Conservation (phyloP, 2,329 filamentous ascomycete genomes). For the Aaosphaeria arxii region DNA sequence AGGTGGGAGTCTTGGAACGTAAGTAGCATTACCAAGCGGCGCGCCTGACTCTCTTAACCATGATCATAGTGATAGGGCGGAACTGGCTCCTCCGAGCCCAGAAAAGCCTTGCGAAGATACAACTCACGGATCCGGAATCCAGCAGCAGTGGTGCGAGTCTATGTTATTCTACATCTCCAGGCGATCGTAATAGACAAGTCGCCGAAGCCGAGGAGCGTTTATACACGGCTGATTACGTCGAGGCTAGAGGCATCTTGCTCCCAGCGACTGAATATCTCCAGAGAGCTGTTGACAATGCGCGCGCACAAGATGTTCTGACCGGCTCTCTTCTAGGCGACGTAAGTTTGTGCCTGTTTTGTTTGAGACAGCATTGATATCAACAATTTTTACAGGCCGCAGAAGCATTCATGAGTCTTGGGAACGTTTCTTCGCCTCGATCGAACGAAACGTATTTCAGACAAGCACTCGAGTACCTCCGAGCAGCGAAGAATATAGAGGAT, state of each 20-base stretch:
- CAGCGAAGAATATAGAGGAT: conserved; percentile 40
- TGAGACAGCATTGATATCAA: too few relatives aligned
- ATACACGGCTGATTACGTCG: conserved; percentile 46
- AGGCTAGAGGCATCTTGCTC: conserved; percentile 50
- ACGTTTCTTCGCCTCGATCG: conserved; percentile 44
- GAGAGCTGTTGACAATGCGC: conserved; percentile 45
- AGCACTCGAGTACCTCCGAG: conserved; percentile 46
- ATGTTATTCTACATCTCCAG: conserved; percentile 11
- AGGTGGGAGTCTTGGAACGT: conserved; percentile 44
- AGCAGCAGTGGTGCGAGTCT: conserved; percentile 33
- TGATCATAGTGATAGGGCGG: conserved; percentile 44
- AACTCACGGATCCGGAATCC: conserved; percentile 42
- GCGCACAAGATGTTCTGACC: conserved; percentile 33
- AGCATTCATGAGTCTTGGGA: conserved; percentile 52
- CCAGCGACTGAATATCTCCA: conserved; percentile 53
- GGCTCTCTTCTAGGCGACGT: conserved; percentile 47
- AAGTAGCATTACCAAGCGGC: conserved; percentile 11
- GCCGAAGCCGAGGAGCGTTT: conserved; percentile 38
- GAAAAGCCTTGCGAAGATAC: conserved; percentile 47
- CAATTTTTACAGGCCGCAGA: conserved; percentile 40
- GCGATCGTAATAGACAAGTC: conserved; percentile 10
- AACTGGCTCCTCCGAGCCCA: conserved; percentile 54
- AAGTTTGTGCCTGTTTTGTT: conserved; percentile 11
- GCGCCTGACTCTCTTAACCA: conserved; percentile 1
- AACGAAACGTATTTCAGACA: conserved; percentile 46